Percentiles rank a stretch among this genome's conserved stretches.
These are phyloP conservation scores for Colletotrichum truncatum DNA, from an alignment of 2,329 filamentous ascomycete species.

Conservation along the genomic window DNA sequence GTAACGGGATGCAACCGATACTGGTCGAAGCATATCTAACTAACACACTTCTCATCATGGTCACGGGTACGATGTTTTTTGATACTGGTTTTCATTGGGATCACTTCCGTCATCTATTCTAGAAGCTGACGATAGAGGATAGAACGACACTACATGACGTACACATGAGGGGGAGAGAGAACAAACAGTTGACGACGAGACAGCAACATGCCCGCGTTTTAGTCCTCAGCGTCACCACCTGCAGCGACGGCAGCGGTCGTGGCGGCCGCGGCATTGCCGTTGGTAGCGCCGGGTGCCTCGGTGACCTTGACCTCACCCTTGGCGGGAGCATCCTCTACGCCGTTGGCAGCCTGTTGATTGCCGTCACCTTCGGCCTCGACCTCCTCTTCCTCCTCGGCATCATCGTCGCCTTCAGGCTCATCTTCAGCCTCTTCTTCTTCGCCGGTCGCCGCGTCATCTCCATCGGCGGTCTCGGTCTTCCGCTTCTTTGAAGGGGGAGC, in stretches of 20 bases:
- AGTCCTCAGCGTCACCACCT: conserved; percentile 32
- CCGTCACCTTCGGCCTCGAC: conserved; percentile 36
- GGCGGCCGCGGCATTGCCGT: conserved; percentile 35
- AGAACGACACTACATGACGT: background rate
- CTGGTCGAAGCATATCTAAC: too few species aligned
- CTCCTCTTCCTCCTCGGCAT: conserved; percentile 37
- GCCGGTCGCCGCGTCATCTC: conserved; percentile 41
- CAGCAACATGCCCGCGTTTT: background rate
- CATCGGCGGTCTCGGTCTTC: conserved; percentile 51
- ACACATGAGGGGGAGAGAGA: background rate
- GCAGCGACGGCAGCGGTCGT: conserved; percentile 34
- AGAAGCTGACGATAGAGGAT: conserved; percentile 2
- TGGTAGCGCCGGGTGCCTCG: conserved; percentile 35
- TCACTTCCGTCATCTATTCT: conserved; percentile 22
- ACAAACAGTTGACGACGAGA: background rate
- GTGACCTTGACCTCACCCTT: conserved; percentile 40
- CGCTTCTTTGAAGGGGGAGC: conserved; percentile 61
- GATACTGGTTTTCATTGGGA: background rate
- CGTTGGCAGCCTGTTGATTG: conserved; percentile 33
- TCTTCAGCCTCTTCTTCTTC: conserved; percentile 43
- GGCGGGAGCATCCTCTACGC: conserved; percentile 34
- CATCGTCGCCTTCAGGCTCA: conserved; percentile 41
- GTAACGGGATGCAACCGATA: too few species aligned
- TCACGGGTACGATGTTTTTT: too few species aligned
- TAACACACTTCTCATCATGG: too few species aligned